A percentile compares a stretch with the other conserved stretches of the same genome.
Evolutionary conservation across 495 filamentous ascomycete species (phyloP).

Genomic region (Saxophila tyrrhenica): DNA sequence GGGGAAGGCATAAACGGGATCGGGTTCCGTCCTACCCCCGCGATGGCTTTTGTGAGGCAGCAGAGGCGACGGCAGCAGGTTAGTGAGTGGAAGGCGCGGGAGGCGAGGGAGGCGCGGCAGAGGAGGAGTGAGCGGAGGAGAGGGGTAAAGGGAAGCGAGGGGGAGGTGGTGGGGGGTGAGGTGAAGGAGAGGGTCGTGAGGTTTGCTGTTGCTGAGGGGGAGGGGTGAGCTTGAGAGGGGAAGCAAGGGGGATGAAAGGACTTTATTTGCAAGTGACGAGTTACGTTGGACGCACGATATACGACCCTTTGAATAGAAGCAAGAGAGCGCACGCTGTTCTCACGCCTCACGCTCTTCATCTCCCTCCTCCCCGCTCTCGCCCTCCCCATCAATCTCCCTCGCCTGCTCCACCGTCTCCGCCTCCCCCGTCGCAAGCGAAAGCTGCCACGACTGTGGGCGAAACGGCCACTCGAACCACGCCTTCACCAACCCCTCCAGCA

Average conservation of each 20-base stretch:
- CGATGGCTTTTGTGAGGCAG: constrained; percentile 63
- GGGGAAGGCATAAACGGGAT: constrained; percentile 55
- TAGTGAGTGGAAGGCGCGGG: constrained; percentile 68
- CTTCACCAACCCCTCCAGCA: constrained; percentile 23
- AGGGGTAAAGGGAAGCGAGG: neutral
- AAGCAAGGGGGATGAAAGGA: no score
- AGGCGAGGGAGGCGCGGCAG: constrained; percentile 64
- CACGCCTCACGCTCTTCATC: no score
- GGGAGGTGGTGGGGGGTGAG: neutral
- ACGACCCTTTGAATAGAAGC: no score
- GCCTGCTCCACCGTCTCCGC: neutral
- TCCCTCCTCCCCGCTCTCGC: neutral
- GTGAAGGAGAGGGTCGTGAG: neutral
- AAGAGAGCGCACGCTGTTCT: no score
- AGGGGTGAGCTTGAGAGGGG: neutral
- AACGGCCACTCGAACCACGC: constrained; percentile 33
- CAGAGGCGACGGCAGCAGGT: constrained; percentile 73
- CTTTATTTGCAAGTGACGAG: no score
- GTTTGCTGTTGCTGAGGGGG: neutral
- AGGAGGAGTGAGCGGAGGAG: constrained; percentile 11
- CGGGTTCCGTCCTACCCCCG: constrained; percentile 79
- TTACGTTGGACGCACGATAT: no score
- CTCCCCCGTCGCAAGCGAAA: constrained; percentile 1
- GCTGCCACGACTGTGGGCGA: constrained; percentile 19
- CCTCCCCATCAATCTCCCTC: neutral